Percentiles rank a stretch among this genome's conserved stretches.
Conservation (phyloP, 306 rosid genomes). For the Vigna reflexopilosa region DNA sequence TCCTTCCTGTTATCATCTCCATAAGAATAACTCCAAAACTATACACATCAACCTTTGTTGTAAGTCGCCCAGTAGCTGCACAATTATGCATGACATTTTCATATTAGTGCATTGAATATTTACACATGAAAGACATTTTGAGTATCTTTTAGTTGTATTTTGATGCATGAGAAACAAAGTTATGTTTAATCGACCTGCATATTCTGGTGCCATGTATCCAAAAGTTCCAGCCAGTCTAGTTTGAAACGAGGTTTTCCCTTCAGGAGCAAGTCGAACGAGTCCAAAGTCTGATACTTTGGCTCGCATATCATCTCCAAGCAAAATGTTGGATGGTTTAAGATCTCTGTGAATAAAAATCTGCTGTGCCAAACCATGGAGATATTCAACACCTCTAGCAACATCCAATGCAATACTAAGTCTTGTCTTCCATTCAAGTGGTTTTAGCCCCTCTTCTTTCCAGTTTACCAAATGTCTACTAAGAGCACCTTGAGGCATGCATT, state of each 20-base stretch:
- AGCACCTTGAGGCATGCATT: conserved; percentile 89
- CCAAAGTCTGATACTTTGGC: conserved; percentile 98
- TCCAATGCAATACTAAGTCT: conserved; percentile 85
- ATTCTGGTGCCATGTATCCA: conserved; percentile 95
- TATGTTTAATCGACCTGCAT: conserved; percentile 60
- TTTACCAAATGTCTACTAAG: conserved; percentile 66
- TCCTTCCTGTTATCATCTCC: conserved; percentile 87
- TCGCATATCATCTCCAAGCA: conserved; percentile 85
- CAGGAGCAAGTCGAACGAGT: conserved; percentile 92
- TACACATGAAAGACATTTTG: neutral
- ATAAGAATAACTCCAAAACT: conserved; percentile 95
- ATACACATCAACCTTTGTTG: conserved; percentile 82
- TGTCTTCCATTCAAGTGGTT: conserved; percentile 84
- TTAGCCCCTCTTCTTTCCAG: conserved; percentile 63
- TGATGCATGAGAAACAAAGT: neutral
- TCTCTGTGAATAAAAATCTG: conserved; percentile 91
- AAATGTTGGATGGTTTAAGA: conserved; percentile 94
- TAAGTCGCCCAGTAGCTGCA: conserved; percentile 85
- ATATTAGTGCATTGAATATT: neutral
- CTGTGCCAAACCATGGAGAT: conserved; percentile 80
- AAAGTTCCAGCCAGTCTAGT: conserved; percentile 93
- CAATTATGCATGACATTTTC: conserved; percentile 17
- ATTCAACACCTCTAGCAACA: conserved; percentile 93
- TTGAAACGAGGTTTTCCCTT: conserved; percentile 82
- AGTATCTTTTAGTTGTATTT: neutral